phyloP scores from a whole-genome alignment of 148 eudicot genomes.

The Beta vulgaris region DNA sequence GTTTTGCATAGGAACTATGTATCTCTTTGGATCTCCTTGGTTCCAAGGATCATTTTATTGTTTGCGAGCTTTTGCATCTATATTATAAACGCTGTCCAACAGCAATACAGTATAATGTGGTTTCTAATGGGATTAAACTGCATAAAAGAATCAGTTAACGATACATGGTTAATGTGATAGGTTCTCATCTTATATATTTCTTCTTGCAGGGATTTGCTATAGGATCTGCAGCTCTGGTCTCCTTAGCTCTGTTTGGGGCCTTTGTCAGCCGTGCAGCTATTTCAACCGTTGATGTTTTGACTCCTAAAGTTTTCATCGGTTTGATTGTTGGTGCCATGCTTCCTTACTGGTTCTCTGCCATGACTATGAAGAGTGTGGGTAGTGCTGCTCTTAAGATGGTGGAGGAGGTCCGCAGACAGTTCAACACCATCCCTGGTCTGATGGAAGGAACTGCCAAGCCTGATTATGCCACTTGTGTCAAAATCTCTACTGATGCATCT shows the following conservation, averaged over 20 bases:
- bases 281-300: conserved; percentile 62
- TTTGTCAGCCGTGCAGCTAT: conserved; percentile 77
- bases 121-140: neutral
- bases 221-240: conserved; percentile 89
- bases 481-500: conserved; percentile 94
- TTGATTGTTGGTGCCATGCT: conserved; percentile 92
- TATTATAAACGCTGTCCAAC: neutral
- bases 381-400: conserved; percentile 92
- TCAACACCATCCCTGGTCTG: conserved; percentile 85
- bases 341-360: conserved; percentile 97
- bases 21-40: conserved; percentile 6
- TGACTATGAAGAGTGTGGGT: conserved; percentile 99
- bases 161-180: neutral
- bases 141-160: neutral
- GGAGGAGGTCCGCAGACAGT: conserved; percentile 91
- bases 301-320: conserved; percentile 87
- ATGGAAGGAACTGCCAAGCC: conserved; percentile 93
- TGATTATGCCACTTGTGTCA: conserved; percentile 88
- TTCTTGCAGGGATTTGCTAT: conserved; percentile 80
- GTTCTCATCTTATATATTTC: neutral
- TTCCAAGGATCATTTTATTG: neutral
- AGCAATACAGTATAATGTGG: neutral
- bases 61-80: neutral
- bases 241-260: conserved; percentile 85
- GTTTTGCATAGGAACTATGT: neutral